Conservation (phyloP, 2,329 filamentous ascomycete species). For the Fusarium sp. region DNA sequence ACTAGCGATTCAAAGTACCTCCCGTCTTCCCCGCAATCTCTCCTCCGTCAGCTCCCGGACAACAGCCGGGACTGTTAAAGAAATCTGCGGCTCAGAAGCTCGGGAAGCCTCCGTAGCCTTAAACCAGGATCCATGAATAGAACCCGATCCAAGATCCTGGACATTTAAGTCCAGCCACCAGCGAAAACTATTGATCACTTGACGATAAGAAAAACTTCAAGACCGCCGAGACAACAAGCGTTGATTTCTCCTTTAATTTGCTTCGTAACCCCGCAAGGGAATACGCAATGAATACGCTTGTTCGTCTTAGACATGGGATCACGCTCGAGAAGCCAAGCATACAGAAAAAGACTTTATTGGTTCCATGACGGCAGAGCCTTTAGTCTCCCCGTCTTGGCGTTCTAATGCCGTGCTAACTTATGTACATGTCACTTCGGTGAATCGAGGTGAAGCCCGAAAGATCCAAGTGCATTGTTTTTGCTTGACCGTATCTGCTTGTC, state of each 20-base stretch:
- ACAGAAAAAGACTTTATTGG: not conserved
- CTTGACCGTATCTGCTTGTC: not conserved
- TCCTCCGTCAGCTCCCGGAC: slow-evolving; percentile 34
- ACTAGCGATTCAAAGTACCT: slow-evolving; percentile 7
- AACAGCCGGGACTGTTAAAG: slow-evolving; percentile 17
- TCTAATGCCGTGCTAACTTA: slow-evolving; percentile 4
- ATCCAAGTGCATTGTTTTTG: not conserved
- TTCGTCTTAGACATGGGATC: slow-evolving; percentile 4
- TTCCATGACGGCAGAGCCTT: slow-evolving; percentile 2
- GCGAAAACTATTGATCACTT: slow-evolving; percentile 21
- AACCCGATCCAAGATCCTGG: slow-evolving; percentile 9
- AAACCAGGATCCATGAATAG: slow-evolving; percentile 1
- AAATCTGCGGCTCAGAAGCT: slow-evolving; percentile 20
- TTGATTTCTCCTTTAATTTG: slow-evolving; percentile 1
- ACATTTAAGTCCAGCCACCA: slow-evolving; percentile 1
- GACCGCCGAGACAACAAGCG: slow-evolving; percentile 2
- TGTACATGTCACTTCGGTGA: slow-evolving; percentile 20
- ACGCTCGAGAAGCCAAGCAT: slow-evolving; percentile 17
- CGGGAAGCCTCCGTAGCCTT: slow-evolving; percentile 35
- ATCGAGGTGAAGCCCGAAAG: slow-evolving; percentile 29
- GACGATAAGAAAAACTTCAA: slow-evolving; percentile 11
- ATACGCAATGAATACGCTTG: slow-evolving; percentile 11
- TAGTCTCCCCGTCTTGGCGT: slow-evolving; percentile 20
- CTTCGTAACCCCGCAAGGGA: slow-evolving; percentile 10
- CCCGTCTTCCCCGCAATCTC: slow-evolving; percentile 16